Conservation (phyloP, 495 filamentous ascomycete genomes). For the Penicillium longicatenatum region DNA sequence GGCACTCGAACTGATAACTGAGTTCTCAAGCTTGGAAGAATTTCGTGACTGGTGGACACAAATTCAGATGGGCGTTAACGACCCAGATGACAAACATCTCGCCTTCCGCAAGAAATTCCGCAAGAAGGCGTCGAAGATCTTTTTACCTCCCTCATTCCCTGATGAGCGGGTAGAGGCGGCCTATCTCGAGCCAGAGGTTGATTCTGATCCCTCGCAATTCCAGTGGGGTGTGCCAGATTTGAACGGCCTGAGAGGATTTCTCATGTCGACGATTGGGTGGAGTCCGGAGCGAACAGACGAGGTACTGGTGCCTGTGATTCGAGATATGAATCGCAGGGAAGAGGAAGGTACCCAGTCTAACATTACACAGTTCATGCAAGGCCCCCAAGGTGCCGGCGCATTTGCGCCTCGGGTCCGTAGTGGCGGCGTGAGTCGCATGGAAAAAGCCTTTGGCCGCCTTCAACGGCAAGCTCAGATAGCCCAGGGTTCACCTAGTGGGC, state of each 20-base stretch:
- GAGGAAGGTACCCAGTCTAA: slow-evolving; percentile 92
- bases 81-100: slow-evolving; percentile 42
- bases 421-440: slow-evolving; percentile 75
- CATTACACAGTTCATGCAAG: slow-evolving; percentile 86
- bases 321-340: slow-evolving; percentile 87
- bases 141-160: slow-evolving; percentile 78
- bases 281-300: slow-evolving; percentile 87
- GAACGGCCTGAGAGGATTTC: slow-evolving; percentile 76
- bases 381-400: slow-evolving; percentile 62
- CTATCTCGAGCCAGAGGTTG: slow-evolving; percentile 84
- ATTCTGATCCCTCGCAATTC: slow-evolving; percentile 73
- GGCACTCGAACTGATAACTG: slow-evolving; percentile 88
- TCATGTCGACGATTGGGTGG: slow-evolving; percentile 96
- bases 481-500: background rate
- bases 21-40: slow-evolving; percentile 67
- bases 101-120: slow-evolving; percentile 83
- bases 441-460: slow-evolving; percentile 71
- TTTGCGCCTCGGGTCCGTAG: slow-evolving; percentile 74
- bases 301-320: slow-evolving; percentile 88
- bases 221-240: slow-evolving; percentile 96
- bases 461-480: slow-evolving; percentile 51
- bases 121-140: slow-evolving; percentile 78
- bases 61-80: slow-evolving; percentile 61
- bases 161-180: slow-evolving; percentile 72
- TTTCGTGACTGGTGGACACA: slow-evolving; percentile 88